These are phyloP conservation scores for Populus hybrid DNA, from an alignment of 441 rosid genomes.

Conservation along the genomic window DNA sequence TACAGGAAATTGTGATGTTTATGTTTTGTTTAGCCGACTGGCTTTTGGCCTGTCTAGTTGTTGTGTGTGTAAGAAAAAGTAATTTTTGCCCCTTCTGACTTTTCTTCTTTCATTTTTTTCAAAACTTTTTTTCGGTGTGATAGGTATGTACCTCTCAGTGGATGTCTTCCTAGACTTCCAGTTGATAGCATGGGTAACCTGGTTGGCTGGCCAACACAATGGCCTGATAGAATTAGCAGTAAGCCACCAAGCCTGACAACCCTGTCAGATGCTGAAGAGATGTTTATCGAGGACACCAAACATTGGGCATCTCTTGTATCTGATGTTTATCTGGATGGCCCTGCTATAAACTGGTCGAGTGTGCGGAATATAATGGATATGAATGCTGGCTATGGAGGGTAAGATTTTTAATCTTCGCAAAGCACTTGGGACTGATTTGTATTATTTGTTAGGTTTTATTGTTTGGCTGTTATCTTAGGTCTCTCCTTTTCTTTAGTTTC, in stretches of 20 bases:
- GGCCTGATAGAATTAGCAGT: slow-evolving; percentile 73
- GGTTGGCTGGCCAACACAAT: slow-evolving; percentile 56
- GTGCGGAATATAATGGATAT: slow-evolving; percentile 85
- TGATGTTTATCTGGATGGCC: slow-evolving; percentile 56
- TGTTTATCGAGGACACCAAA: slow-evolving; percentile 54
- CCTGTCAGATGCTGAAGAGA: slow-evolving; percentile 36
- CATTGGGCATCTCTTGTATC: slow-evolving; percentile 71
- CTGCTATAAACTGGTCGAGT: slow-evolving; percentile 63
- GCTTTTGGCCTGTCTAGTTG: neutral
- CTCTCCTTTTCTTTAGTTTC: neutral
- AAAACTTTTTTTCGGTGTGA: neutral
- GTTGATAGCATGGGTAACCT: slow-evolving; percentile 34
- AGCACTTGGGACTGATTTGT: neutral
- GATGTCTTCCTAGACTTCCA: slow-evolving; percentile 68
- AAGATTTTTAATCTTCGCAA: slow-evolving; percentile 17
- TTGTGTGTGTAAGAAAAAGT: neutral
- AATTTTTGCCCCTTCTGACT: neutral
- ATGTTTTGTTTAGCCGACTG: neutral
- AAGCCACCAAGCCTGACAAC: slow-evolving; percentile 47
- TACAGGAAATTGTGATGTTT: neutral
- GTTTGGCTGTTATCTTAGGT: neutral
- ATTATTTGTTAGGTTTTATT: neutral
- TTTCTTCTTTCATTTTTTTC: neutral
- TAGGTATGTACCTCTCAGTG: slow-evolving; percentile 71
- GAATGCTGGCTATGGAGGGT: slow-evolving; percentile 98